A percentile compares a stretch with the other conserved stretches of the same genome.
Evolutionary conservation across 345 rosid genomes (phyloP).

Genomic region (Noccaea caerulescens): DNA sequence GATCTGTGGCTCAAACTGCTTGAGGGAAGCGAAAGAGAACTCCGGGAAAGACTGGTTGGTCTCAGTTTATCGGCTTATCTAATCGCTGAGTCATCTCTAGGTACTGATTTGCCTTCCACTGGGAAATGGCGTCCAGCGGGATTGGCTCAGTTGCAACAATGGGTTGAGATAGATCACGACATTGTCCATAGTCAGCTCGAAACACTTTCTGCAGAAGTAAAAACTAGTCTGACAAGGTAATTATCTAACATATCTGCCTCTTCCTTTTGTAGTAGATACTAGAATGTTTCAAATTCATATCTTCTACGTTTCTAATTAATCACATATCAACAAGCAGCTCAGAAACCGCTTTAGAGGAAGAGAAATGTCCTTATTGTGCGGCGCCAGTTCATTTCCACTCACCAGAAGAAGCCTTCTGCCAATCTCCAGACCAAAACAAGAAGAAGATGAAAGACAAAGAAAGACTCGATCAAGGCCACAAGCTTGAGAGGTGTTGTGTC

Average conservation of each 20-base stretch:
- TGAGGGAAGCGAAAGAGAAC: constrained; percentile 73
- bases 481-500: constrained; percentile 68
- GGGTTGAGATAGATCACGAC: constrained; percentile 58
- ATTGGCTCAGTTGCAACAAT: constrained; percentile 71
- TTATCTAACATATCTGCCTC: background rate
- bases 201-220: constrained; percentile 52
- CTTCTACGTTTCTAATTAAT: constrained; percentile 15
- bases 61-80: constrained; percentile 60
- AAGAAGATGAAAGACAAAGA: constrained; percentile 33
- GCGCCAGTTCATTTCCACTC: constrained; percentile 67
- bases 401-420: constrained; percentile 68
- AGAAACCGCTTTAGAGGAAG: constrained; percentile 49
- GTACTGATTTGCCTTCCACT: constrained; percentile 29
- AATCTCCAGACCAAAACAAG: constrained; percentile 33
- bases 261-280: constrained; percentile 2
- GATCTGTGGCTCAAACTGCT: constrained; percentile 68
- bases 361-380: constrained; percentile 71
- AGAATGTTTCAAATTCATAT: constrained; percentile 23
- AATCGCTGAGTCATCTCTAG: constrained; percentile 35
- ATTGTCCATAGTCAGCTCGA: constrained; percentile 48
- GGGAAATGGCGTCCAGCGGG: constrained; percentile 67
- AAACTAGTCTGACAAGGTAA: constrained; percentile 52
- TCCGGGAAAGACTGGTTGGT: constrained; percentile 75
- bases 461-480: constrained; percentile 52
- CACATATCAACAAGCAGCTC: constrained; percentile 45